These are phyloP conservation scores for Xylaria sp. DNA, from an alignment of 2,329 filamentous ascomycete genomes.

Conservation along the genomic window DNA sequence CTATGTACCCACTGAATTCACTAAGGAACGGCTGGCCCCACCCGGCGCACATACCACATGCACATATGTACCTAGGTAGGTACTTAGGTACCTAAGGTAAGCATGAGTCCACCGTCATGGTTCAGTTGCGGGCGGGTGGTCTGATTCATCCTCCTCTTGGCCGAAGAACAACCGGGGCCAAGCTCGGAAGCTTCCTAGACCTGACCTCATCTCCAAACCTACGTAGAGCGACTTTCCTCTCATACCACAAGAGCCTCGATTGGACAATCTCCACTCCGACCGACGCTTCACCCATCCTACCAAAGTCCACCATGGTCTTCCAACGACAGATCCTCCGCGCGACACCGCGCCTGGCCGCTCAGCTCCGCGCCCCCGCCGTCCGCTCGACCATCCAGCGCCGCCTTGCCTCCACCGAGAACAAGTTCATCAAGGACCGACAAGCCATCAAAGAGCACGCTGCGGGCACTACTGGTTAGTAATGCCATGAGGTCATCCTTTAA, in stretches of 20 bases:
- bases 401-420: slow-evolving; percentile 83
- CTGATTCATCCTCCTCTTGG: slow-evolving; percentile 23
- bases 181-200: slow-evolving; percentile 36
- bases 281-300: neutral
- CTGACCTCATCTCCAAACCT: slow-evolving; percentile 44
- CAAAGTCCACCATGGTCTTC: slow-evolving; percentile 66
- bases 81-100: too few relatives aligned
- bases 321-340: slow-evolving; percentile 70
- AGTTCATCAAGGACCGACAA: slow-evolving; percentile 91
- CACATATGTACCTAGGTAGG: too few relatives aligned
- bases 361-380: slow-evolving; percentile 64
- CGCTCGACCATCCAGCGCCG: slow-evolving; percentile 73
- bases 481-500: too few relatives aligned
- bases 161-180: slow-evolving; percentile 45
- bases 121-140: slow-evolving; percentile 19
- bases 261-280: slow-evolving; percentile 40
- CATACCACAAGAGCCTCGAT: slow-evolving; percentile 38
- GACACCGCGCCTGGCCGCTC: slow-evolving; percentile 70
- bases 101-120: neutral
- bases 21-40: too few relatives aligned
- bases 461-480: slow-evolving; percentile 80
- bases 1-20: neutral
- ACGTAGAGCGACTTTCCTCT: slow-evolving; percentile 28
- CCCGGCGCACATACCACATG: slow-evolving; percentile 36
- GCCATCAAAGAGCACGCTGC: slow-evolving; percentile 91